phyloP scores from a whole-genome alignment of 2,329 filamentous ascomycete genomes.

The Neopestalotiopsis sp. region DNA sequence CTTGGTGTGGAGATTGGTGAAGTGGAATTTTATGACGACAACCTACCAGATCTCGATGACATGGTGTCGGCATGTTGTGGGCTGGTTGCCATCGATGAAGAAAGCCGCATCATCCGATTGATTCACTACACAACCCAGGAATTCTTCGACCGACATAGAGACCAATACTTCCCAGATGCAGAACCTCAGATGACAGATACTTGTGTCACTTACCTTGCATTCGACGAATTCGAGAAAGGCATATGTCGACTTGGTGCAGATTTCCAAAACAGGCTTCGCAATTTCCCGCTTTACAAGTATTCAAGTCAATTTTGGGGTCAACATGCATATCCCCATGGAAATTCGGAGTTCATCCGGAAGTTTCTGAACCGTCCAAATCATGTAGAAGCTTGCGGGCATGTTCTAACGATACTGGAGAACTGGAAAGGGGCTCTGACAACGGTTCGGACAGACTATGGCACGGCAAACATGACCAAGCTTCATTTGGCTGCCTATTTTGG shows the following conservation, averaged over 20 bases:
- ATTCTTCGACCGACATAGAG: conserved; percentile 40
- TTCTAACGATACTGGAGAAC: too few species aligned
- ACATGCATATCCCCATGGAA: too few species aligned
- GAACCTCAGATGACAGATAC: conserved; percentile 32
- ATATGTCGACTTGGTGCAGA: not conserved
- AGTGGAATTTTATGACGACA: conserved; percentile 35
- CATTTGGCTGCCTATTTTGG: conserved; percentile 18
- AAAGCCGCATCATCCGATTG: conserved; percentile 41
- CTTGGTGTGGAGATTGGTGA: conserved; percentile 40
- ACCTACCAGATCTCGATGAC: conserved; percentile 26
- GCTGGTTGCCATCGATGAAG: conserved; percentile 42
- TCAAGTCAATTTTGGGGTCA: conserved; percentile 20
- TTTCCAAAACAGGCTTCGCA: too few species aligned
- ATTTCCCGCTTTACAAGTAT: conserved; percentile 21
- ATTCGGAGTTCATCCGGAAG: too few species aligned
- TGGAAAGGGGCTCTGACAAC: too few species aligned
- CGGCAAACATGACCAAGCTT: conserved; percentile 13
- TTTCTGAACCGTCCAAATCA: too few species aligned
- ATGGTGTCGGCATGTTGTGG: conserved; percentile 26
- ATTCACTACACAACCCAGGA: conserved; percentile 51
- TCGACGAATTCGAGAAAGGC: conserved; percentile 21
- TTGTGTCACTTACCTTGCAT: conserved; percentile 43
- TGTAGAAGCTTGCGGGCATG: too few species aligned
- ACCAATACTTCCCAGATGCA: conserved; percentile 35
- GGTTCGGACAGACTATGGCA: too few species aligned